Conservation (phyloP, 495 filamentous ascomycete species). For the Trichoderma virens region DNA sequence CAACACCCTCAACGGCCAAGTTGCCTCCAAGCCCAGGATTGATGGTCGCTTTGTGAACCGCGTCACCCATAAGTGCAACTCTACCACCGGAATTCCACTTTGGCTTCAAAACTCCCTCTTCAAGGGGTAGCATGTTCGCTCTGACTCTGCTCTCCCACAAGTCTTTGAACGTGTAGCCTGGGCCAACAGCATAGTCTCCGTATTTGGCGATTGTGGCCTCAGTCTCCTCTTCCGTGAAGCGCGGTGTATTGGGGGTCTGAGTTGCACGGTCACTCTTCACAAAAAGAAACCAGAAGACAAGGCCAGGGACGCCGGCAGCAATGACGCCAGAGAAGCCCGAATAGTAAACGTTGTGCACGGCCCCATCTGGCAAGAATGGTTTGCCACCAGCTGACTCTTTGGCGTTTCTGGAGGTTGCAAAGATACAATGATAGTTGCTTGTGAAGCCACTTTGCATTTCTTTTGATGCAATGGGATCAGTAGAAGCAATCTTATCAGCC, state of each 20-base stretch:
- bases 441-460: constrained; percentile 12
- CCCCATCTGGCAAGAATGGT: constrained; percentile 13
- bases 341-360: constrained; percentile 17
- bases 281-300: constrained; percentile 25
- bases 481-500: constrained; percentile 16
- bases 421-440: constrained; percentile 17
- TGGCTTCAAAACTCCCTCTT: constrained; percentile 19
- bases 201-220: constrained; percentile 18
- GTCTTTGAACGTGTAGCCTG: constrained; percentile 20
- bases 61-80: constrained; percentile 20
- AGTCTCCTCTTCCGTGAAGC: constrained; percentile 15
- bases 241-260: constrained; percentile 14
- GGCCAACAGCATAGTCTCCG: constrained; percentile 12
- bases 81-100: constrained; percentile 20
- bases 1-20: constrained; percentile 19
- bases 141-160: constrained; percentile 17
- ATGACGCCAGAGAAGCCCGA: constrained; percentile 15
- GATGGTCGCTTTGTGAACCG: constrained; percentile 18
- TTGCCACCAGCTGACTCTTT: background rate
- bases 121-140: constrained; percentile 19
- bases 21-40: constrained; percentile 22
- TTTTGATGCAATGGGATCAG: constrained; percentile 7
- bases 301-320: constrained; percentile 12
- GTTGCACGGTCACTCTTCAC: constrained; percentile 17
- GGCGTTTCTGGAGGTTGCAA: constrained; percentile 18